phyloP scores from a whole-genome alignment of 768 basidiomycete genomes.

The Asterophora parasitica region DNA sequence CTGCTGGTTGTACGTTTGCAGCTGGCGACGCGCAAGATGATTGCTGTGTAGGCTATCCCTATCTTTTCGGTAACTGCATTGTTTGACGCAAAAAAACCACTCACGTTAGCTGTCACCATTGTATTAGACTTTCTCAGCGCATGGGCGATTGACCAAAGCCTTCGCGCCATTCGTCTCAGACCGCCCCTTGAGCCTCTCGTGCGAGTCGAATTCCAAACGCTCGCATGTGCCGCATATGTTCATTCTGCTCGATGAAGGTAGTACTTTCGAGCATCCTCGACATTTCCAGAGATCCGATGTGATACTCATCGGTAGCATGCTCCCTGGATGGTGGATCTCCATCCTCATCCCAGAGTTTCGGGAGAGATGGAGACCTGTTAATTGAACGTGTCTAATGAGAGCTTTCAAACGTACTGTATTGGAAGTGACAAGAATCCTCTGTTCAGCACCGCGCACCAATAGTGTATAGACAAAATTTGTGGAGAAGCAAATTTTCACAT shows the following conservation, averaged over 20 bases:
- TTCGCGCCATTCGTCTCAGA: background rate
- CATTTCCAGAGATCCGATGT: background rate
- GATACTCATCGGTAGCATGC: background rate
- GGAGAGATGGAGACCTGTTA: too few relatives aligned
- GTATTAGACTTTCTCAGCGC: background rate
- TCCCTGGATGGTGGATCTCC: conserved; percentile 1
- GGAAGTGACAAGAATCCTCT: too few relatives aligned
- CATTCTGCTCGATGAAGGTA: background rate
- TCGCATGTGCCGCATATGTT: conserved; percentile 7
- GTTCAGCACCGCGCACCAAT: too few relatives aligned
- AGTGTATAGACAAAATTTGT: too few relatives aligned
- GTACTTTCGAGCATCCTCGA: background rate
- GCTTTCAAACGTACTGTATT: background rate
- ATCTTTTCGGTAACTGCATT: too few relatives aligned
- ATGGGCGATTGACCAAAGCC: background rate
- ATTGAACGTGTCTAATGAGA: background rate
- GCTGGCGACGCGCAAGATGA: too few relatives aligned
- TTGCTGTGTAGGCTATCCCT: too few relatives aligned
- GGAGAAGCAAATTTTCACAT: background rate
- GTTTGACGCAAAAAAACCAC: background rate
- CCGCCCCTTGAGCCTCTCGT: background rate
- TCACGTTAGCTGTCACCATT: background rate
- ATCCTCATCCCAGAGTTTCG: conserved; percentile 1
- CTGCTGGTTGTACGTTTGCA: too few relatives aligned
- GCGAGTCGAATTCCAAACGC: background rate